Evolutionary conservation across 306 rosid species (phyloP).

Genomic region (Hylodesmum podocarpum): DNA sequence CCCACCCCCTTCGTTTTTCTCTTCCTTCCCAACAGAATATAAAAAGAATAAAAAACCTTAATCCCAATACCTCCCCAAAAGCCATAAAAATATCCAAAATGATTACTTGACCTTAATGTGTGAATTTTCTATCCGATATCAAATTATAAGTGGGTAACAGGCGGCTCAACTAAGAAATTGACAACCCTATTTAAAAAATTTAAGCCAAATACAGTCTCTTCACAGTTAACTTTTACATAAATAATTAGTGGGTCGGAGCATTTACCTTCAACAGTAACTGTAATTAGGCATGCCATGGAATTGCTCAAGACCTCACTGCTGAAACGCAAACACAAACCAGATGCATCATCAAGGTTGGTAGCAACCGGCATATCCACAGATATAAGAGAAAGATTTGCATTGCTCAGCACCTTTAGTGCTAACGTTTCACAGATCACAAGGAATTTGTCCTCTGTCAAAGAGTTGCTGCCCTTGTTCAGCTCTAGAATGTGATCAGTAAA

Average conservation of each 20-base stretch:
- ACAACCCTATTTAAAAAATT: slow-evolving; percentile 86
- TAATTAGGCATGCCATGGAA: slow-evolving; percentile 73
- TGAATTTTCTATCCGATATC: slow-evolving; percentile 19
- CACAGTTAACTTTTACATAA: slow-evolving; percentile 82
- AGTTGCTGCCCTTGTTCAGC: slow-evolving; percentile 52
- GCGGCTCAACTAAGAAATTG: slow-evolving; percentile 68
- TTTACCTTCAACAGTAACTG: slow-evolving; percentile 77
- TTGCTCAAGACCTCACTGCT: slow-evolving; percentile 79
- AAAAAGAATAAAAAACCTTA: neutral
- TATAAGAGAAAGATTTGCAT: slow-evolving; percentile 74
- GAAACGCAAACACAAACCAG: slow-evolving; percentile 89
- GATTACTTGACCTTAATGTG: slow-evolving; percentile 2
- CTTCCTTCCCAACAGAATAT: neutral
- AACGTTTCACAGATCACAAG: slow-evolving; percentile 74
- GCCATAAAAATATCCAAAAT: neutral
- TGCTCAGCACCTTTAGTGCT: slow-evolving; percentile 80
- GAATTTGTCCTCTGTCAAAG: slow-evolving; percentile 63
- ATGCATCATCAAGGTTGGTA: slow-evolving; percentile 75
- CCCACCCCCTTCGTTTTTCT: neutral
- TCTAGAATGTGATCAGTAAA: slow-evolving; percentile 73
- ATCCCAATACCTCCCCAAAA: neutral
- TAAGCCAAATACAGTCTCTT: slow-evolving; percentile 92
- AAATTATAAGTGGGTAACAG: slow-evolving; percentile 35
- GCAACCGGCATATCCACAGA: slow-evolving; percentile 84
- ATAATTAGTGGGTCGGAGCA: slow-evolving; percentile 73